Evolutionary conservation across 352 stramenopile genomes (phyloP), one percentile per base, ranked within the genome.

Genomic region (Phytophthora pluvialis): DNA sequence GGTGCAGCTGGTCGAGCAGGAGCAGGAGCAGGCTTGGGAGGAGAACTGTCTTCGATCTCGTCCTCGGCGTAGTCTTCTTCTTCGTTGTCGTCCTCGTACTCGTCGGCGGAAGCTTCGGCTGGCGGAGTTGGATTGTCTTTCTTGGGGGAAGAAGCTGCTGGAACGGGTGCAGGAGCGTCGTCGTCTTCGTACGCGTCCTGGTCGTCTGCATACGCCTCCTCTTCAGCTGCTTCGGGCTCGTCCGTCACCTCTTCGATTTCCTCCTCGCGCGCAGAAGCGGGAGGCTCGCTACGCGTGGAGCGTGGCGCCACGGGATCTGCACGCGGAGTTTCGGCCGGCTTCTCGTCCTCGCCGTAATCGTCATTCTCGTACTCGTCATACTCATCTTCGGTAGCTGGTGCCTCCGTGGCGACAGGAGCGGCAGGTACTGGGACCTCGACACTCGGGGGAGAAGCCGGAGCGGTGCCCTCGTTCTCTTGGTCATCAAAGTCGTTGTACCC

Each of bases 351-450:
- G 13, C 40, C 52, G 8, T 83, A 65, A 9, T 82, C 76, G 3
- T 78, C 73, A 18, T 78, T 67, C n/a, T 81, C 75, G 16, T 81
- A 86, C 13, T 86, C 81, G 40, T 90, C 82, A 39, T 86, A 84
- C 1, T 77, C 77, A 26, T 71, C 63, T 39, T 84, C 64, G 16
- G 58, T 53, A 26, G 61, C 28, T 42, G 49, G 40, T 43, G 42
- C 29, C 7, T 63, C 50, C 4, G 26, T 60, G 16, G 8, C 36
- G 45, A 39, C 39, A 54, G 31, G 32, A 25, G 29, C 32, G 5
- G 8, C 16, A 25, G 44, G 38, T 3, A 16, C 6, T 25, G 35
- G 49, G 6, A 31, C 16, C 32, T 68, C 45, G 13, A 52, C 21
- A 11, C 4, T 47, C 5, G 31, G 28, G 2, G 26, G 21, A 40